These are phyloP conservation scores for Chara braunii DNA, from an alignment of 139 green algal genomes.

Conservation along the genomic window DNA sequence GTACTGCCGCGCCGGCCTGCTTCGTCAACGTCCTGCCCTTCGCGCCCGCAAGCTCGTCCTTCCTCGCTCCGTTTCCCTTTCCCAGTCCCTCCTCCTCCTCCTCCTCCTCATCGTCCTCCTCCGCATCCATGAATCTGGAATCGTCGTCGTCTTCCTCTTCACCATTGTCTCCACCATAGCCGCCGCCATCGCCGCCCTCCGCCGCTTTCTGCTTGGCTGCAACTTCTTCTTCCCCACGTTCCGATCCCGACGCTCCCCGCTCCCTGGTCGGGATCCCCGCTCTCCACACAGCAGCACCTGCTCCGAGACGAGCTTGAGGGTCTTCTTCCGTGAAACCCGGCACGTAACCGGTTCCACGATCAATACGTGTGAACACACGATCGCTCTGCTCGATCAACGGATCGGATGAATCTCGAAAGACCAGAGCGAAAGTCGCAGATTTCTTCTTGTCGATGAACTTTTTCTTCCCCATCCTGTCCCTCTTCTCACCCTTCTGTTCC, in stretches of 20 bases:
- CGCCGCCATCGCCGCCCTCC: not conserved
- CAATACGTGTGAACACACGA: slow-evolving; percentile 27
- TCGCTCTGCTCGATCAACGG: not conserved
- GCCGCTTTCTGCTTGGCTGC: not conserved
- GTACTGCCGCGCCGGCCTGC: too few relatives aligned
- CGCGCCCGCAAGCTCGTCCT: too few relatives aligned
- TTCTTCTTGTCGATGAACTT: slow-evolving; percentile 38
- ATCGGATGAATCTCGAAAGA: slow-evolving; percentile 19
- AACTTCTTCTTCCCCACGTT: not conserved
- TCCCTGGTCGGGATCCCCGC: too few relatives aligned
- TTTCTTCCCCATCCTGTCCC: too few relatives aligned
- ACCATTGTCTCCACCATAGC: not conserved
- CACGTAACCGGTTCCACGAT: slow-evolving; percentile 4
- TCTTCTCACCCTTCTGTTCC: too few relatives aligned
- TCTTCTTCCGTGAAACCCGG: slow-evolving; percentile 32
- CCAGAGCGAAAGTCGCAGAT: slow-evolving; percentile 28
- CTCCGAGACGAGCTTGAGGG: too few relatives aligned
- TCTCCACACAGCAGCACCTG: too few relatives aligned
- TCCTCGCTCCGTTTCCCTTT: too few relatives aligned
- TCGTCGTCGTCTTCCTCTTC: too few relatives aligned
- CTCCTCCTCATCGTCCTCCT: slow-evolving; percentile 3
- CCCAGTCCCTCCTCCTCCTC: slow-evolving; percentile 2
- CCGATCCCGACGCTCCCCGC: too few relatives aligned
- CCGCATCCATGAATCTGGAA: too few relatives aligned
- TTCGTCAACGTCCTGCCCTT: too few relatives aligned